These are phyloP conservation scores for Neonectria sp. DNA, from an alignment of 2,329 filamentous ascomycete species.

Conservation along the genomic window DNA sequence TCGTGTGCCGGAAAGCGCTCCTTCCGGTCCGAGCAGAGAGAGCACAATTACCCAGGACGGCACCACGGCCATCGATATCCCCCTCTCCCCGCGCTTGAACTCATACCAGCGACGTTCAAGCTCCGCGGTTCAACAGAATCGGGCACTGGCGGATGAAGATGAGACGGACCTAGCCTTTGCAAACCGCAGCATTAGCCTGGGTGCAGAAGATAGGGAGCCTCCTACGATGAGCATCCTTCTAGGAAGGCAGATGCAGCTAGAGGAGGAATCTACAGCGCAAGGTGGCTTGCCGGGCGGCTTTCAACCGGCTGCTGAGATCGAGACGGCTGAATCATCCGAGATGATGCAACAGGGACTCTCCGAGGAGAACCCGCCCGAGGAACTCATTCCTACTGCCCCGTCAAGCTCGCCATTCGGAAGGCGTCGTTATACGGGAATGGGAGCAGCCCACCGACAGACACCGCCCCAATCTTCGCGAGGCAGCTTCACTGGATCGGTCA, in stretches of 20 bases:
- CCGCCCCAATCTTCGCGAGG: conserved; percentile 62
- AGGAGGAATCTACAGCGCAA: conserved; percentile 49
- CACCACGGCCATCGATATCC: conserved; percentile 80
- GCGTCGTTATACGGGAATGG: conserved; percentile 63
- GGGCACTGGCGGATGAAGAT: conserved; percentile 69
- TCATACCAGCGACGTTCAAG: conserved; percentile 75
- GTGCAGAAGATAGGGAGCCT: conserved; percentile 74
- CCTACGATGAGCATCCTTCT: conserved; percentile 77
- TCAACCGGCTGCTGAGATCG: conserved; percentile 61
- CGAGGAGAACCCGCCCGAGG: conserved; percentile 63
- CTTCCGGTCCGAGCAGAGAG: conserved; percentile 54
- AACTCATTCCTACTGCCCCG: conserved; percentile 56
- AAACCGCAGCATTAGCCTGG: conserved; percentile 78
- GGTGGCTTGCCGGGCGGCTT: conserved; percentile 48
- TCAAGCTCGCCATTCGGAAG: conserved; percentile 64
- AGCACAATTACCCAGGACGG: conserved; percentile 64
- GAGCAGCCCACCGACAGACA: conserved; percentile 56
- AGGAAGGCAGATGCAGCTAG: conserved; percentile 58
- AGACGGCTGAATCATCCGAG: conserved; percentile 56
- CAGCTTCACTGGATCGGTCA: conserved; percentile 60
- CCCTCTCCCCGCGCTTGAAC: conserved; percentile 75
- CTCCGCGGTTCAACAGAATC: conserved; percentile 77
- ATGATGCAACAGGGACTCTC: conserved; percentile 59
- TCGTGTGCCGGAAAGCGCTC: conserved; percentile 44
- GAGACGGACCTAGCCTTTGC: conserved; percentile 73